Percentiles rank a stretch among this genome's conserved stretches.
Evolutionary conservation across 2,329 filamentous ascomycete genomes (phyloP).

Genomic region (Lasiodiplodia hormozganensis): DNA sequence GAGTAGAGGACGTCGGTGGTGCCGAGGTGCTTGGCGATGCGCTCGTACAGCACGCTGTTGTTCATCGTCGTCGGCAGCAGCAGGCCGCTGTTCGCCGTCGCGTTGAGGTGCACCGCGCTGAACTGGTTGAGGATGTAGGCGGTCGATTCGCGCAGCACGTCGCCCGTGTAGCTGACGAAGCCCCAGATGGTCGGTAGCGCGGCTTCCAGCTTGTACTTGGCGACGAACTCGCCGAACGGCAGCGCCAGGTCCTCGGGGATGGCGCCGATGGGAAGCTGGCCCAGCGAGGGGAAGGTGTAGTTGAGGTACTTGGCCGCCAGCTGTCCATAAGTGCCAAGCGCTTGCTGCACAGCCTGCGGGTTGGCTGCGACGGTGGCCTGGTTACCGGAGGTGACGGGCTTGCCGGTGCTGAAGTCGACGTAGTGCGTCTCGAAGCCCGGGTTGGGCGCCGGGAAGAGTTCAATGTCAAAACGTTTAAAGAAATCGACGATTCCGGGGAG

Average conservation of each 20-base stretch:
- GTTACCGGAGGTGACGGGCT: not conserved
- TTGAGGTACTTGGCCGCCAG: conserved; percentile 46
- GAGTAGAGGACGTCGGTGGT: conserved; percentile 29
- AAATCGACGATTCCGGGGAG: conserved; percentile 51
- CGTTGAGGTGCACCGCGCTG: conserved; percentile 28
- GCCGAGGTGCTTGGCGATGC: conserved; percentile 32
- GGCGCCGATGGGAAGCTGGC: conserved; percentile 24
- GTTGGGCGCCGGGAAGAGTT: conserved; percentile 32
- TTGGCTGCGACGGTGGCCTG: not conserved
- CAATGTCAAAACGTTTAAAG: conserved; percentile 54
- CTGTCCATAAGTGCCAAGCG: conserved; percentile 36
- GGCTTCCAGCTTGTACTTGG: conserved; percentile 55
- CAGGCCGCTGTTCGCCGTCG: conserved; percentile 28
- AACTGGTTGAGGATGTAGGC: conserved; percentile 51
- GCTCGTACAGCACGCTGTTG: conserved; percentile 37
- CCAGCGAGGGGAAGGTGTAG: conserved; percentile 6
- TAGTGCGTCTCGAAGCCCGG: not conserved
- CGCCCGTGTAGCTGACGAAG: conserved; percentile 54
- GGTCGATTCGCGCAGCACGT: conserved; percentile 52
- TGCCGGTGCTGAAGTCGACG: conserved; percentile 42
- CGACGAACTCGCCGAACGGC: conserved; percentile 56
- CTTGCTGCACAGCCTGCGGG: conserved; percentile 27
- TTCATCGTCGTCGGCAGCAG: conserved; percentile 18
- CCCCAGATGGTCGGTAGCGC: conserved; percentile 51
- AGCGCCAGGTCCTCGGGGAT: conserved; percentile 57